Conservation (phyloP, 306 rosid species). For the Herpetospermum pedunculosum region DNA sequence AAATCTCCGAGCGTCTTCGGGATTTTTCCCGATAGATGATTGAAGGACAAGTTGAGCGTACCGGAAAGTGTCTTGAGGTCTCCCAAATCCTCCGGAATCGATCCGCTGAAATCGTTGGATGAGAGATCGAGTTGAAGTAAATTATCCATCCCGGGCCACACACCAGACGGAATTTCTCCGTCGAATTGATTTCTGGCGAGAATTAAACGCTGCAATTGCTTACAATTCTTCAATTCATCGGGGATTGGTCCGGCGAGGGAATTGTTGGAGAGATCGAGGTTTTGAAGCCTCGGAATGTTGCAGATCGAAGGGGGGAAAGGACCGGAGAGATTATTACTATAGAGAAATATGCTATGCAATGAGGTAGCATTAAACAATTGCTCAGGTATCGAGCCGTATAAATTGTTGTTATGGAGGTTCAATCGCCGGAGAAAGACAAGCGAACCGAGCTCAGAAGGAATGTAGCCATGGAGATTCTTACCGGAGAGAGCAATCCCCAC, state of each 20-base stretch:
- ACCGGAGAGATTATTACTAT: conserved; percentile 84
- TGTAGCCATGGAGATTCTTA: conserved; percentile 66
- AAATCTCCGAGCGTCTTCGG: conserved; percentile 67
- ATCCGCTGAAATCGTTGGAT: conserved; percentile 42
- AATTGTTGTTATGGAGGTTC: conserved; percentile 59
- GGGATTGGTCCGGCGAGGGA: conserved; percentile 52
- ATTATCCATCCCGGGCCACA: conserved; percentile 42
- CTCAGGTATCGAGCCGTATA: conserved; percentile 61
- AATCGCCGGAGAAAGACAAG: conserved; percentile 72
- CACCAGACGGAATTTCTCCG: conserved; percentile 52
- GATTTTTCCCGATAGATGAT: conserved; percentile 55
- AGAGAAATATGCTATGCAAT: conserved; percentile 70
- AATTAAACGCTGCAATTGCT: conserved; percentile 54
- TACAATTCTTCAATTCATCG: conserved; percentile 32
- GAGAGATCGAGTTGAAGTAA: conserved; percentile 71
- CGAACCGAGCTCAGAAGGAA: conserved; percentile 87
- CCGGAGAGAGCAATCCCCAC: conserved; percentile 65
- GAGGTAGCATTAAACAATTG: conserved; percentile 88
- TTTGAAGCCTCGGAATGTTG: conserved; percentile 61
- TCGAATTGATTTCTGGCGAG: conserved; percentile 52
- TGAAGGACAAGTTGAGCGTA: conserved; percentile 74
- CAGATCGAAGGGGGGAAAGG: conserved; percentile 52
- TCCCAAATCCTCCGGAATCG: conserved; percentile 56
- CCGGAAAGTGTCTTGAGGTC: conserved; percentile 57
- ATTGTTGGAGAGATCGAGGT: conserved; percentile 80